phyloP scores from a whole-genome alignment of 495 filamentous ascomycete genomes.

The Penicillium chermesinum region DNA sequence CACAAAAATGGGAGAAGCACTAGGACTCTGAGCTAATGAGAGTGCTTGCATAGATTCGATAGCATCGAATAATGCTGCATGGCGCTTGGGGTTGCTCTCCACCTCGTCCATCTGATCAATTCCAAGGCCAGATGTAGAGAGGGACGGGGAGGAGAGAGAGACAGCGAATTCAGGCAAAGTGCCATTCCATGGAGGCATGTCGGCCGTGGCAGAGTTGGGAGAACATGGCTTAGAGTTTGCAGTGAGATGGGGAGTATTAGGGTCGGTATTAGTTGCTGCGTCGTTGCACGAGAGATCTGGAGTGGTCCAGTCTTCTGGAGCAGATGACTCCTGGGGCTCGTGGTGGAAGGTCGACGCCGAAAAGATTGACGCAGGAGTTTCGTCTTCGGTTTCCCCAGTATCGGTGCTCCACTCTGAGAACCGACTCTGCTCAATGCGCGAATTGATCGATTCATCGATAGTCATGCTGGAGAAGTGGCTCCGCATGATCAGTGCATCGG shows the following conservation, averaged over 20 bases:
- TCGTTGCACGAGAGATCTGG: constrained; percentile 25
- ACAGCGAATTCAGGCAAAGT: constrained; percentile 29
- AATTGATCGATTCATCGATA: constrained; percentile 28
- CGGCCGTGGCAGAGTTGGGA: constrained; percentile 26
- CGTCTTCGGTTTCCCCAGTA: constrained; percentile 25
- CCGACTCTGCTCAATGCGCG: constrained; percentile 34
- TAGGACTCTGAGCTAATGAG: constrained; percentile 24
- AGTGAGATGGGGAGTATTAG: constrained; percentile 38
- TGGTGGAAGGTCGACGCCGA: constrained; percentile 32
- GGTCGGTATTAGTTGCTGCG: constrained; percentile 26
- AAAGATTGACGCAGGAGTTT: constrained; percentile 37
- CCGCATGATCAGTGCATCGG: constrained; percentile 30
- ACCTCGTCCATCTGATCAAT: constrained; percentile 36
- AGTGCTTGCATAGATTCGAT: constrained; percentile 30
- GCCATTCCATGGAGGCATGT: constrained; percentile 26
- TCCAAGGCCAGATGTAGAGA: constrained; percentile 32
- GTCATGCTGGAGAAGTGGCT: constrained; percentile 45
- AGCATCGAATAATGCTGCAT: constrained; percentile 39
- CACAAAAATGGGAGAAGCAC: constrained; percentile 22
- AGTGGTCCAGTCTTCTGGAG: constrained; percentile 20
- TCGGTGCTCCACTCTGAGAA: constrained; percentile 48
- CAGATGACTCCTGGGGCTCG: constrained; percentile 14
- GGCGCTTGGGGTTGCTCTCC: constrained; percentile 43
- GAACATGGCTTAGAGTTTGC: constrained; percentile 34
- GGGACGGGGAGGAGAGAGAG: constrained; percentile 26